phyloP scores from a whole-genome alignment of 169 alveolate genomes.

The Pseudocohnilembus persalinus region DNA sequence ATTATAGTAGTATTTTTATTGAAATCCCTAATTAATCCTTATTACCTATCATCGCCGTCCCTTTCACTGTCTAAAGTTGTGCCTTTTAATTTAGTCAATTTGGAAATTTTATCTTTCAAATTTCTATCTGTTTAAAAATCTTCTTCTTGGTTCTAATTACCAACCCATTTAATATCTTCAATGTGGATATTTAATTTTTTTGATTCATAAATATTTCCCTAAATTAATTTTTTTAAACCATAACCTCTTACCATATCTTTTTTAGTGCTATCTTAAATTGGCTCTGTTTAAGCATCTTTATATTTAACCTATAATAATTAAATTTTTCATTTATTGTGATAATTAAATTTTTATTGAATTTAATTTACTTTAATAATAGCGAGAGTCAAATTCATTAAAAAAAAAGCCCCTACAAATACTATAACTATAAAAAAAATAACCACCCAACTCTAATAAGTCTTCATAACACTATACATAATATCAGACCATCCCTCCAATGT shows the following conservation, averaged over 20 bases:
- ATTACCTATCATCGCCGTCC: too few species aligned
- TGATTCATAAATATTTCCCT: too few species aligned
- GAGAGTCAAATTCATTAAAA: constrained; percentile 64
- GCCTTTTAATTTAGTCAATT: too few species aligned
- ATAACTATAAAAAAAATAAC: constrained; percentile 46
- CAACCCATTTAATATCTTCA: too few species aligned
- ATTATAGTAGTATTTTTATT: too few species aligned
- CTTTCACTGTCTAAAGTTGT: too few species aligned
- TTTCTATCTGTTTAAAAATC: too few species aligned
- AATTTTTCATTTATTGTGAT: neutral
- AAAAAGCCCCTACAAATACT: constrained; percentile 67
- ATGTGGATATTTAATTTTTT: too few species aligned
- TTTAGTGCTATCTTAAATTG: neutral
- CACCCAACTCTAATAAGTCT: constrained; percentile 7
- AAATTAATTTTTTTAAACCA: too few species aligned
- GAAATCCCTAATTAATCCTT: too few species aligned
- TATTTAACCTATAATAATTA: neutral
- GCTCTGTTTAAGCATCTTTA: neutral
- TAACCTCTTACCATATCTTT: neutral
- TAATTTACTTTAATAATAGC: constrained; percentile 59
- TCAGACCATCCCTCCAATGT: constrained; percentile 69
- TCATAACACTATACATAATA: constrained; percentile 30
- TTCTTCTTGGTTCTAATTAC: too few species aligned
- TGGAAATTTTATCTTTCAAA: too few species aligned
- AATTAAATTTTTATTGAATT: neutral